Evolutionary conservation across 2,329 filamentous ascomycete species (phyloP).

Genomic region (Coniosporium tulheliwenetii): DNA sequence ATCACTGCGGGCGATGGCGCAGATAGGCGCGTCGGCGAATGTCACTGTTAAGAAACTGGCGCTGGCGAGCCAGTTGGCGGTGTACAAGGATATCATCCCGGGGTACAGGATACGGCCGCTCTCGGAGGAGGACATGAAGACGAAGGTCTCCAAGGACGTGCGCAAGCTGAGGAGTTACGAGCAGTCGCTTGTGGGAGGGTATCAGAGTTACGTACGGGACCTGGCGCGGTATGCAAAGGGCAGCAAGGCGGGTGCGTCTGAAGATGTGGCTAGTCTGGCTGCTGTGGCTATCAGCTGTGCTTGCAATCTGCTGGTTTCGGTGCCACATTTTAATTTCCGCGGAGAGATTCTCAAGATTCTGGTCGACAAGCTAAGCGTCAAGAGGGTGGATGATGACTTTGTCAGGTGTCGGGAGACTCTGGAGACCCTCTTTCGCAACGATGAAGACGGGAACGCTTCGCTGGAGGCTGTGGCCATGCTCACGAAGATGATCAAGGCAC

Average conservation of each 20-base stretch:
- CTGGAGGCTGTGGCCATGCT: slow-evolving; percentile 75
- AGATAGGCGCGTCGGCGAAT: slow-evolving; percentile 55
- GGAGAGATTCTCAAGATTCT: slow-evolving; percentile 76
- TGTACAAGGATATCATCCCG: slow-evolving; percentile 93
- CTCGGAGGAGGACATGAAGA: slow-evolving; percentile 55
- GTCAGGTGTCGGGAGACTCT: slow-evolving; percentile 62
- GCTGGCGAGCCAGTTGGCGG: slow-evolving; percentile 69
- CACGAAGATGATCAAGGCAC: slow-evolving; percentile 88
- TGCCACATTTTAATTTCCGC: slow-evolving; percentile 96
- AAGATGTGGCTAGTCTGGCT: slow-evolving; percentile 31
- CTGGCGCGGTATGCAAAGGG: slow-evolving; percentile 52
- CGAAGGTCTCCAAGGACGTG: slow-evolving; percentile 85
- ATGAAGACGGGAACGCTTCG: slow-evolving; percentile 79
- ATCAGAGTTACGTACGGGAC: slow-evolving; percentile 70
- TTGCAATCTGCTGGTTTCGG: slow-evolving; percentile 62
- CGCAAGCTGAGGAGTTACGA: slow-evolving; percentile 70
- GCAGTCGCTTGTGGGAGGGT: slow-evolving; percentile 70
- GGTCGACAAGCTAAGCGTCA: slow-evolving; percentile 64
- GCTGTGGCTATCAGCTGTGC: slow-evolving; percentile 73
- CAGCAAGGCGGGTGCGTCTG: slow-evolving; percentile 23
- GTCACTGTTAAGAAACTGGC: slow-evolving; percentile 70
- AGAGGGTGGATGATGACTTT: slow-evolving; percentile 58
- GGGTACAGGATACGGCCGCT: slow-evolving; percentile 86
- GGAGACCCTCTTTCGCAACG: slow-evolving; percentile 67
- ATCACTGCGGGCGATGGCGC: slow-evolving; percentile 61